Percentiles rank a stretch among this genome's conserved stretches.
phyloP scores from a whole-genome alignment of 805 yeast species.

The Metschnikowia santaceciliae region DNA sequence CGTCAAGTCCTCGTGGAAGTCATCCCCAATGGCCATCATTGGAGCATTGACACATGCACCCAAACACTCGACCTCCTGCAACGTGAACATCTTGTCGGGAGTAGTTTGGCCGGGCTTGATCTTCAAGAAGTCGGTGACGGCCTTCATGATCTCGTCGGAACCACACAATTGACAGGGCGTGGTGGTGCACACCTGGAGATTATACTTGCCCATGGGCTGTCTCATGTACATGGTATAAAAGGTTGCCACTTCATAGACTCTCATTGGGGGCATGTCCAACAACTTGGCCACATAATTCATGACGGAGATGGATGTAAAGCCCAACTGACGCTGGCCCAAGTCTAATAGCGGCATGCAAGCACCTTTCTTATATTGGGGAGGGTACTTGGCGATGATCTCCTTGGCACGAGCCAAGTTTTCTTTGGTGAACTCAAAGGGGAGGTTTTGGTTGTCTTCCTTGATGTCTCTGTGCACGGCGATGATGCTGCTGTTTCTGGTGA shows the following conservation, averaged over 20 bases:
- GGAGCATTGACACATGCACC: constrained; percentile 94
- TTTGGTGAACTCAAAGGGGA: constrained; percentile 67
- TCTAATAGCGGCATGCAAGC: constrained; percentile 87
- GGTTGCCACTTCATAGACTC: constrained; percentile 90
- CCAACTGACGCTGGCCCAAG: constrained; percentile 82
- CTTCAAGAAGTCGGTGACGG: constrained; percentile 56
- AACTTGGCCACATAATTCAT: constrained; percentile 87
- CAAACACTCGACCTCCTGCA: constrained; percentile 85
- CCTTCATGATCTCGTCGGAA: constrained; percentile 72
- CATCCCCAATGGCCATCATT: constrained; percentile 81
- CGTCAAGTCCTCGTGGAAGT: constrained; percentile 77
- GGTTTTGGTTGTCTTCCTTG: constrained; percentile 57
- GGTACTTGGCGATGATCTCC: constrained; percentile 72
- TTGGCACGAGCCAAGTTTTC: constrained; percentile 68
- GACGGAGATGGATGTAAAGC: constrained; percentile 80
- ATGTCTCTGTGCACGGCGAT: constrained; percentile 71
- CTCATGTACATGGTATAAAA: constrained; percentile 90
- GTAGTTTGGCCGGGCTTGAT: constrained; percentile 78
- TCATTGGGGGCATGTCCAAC: constrained; percentile 89
- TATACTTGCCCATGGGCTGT: constrained; percentile 80
- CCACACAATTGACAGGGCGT: constrained; percentile 87
- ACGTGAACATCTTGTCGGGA: constrained; percentile 66
- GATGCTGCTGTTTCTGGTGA: constrained; percentile 34
- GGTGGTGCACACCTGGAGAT: constrained; percentile 82
- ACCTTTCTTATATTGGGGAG: constrained; percentile 80